Percentiles rank a stretch among this genome's conserved stretches.
These are phyloP conservation scores for Kodamaea neixiangensis DNA, from an alignment of 805 yeast genomes.

Conservation along the genomic window DNA sequence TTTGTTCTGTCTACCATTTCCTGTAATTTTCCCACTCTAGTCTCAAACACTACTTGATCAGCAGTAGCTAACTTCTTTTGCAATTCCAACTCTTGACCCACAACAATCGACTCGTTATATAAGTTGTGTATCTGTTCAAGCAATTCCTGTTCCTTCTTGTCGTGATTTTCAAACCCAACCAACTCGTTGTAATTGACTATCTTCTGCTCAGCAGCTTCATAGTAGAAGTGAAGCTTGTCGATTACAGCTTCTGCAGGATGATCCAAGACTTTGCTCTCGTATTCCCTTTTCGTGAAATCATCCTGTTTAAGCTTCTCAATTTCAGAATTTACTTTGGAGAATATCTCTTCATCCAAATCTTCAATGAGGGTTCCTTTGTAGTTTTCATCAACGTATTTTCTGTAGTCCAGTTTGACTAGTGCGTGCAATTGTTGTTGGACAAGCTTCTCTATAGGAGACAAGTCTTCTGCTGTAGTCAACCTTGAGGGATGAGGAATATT, in stretches of 20 bases:
- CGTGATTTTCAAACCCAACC: conserved; percentile 9
- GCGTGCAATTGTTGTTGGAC: conserved; percentile 34
- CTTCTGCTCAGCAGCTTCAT: conserved; percentile 5
- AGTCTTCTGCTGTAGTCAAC: neutral
- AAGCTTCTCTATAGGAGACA: conserved; percentile 15
- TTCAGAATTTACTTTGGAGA: conserved; percentile 19
- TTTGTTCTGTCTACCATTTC: conserved; percentile 19
- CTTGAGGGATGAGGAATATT: conserved; percentile 40
- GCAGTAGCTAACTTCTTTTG: conserved; percentile 11
- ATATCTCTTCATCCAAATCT: conserved; percentile 33
- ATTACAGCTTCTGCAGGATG: neutral
- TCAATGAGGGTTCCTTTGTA: conserved; percentile 20
- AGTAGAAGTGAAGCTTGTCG: conserved; percentile 19
- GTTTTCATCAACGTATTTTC: conserved; percentile 27
- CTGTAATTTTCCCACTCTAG: conserved; percentile 23
- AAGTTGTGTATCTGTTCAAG: conserved; percentile 11
- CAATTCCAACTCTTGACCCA: conserved; percentile 19
- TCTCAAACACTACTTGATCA: conserved; percentile 23
- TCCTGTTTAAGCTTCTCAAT: conserved; percentile 17
- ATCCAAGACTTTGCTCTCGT: neutral
- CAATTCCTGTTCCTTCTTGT: conserved; percentile 7
- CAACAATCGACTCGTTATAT: conserved; percentile 15
- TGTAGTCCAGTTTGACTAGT: conserved; percentile 45
- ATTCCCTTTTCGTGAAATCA: neutral
- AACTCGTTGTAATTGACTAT: conserved; percentile 4